Evolutionary conservation across 352 stramenopile species (phyloP).

Genomic region (Peronospora farinosa): DNA sequence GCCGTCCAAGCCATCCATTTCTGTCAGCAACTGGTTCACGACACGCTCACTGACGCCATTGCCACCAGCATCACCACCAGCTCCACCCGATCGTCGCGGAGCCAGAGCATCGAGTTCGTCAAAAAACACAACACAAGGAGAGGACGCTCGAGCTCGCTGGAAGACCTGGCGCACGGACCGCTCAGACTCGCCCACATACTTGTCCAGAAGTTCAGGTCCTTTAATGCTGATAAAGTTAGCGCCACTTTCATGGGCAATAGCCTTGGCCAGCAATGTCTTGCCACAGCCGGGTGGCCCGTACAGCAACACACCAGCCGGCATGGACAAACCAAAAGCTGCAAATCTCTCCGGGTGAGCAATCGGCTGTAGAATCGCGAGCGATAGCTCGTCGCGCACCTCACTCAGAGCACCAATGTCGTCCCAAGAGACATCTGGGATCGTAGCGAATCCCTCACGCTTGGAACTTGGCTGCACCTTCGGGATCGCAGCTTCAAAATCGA

Average conservation of each 20-base stretch:
- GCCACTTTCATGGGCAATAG: conserved; percentile 96
- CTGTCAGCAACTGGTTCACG: conserved; percentile 98
- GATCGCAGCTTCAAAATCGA: conserved; percentile 94
- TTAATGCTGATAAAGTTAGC: conserved; percentile 99
- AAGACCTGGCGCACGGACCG: conserved; percentile 94
- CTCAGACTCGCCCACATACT: conserved; percentile 99
- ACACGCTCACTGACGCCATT: conserved; percentile 92
- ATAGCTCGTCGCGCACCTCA: conserved; percentile 92
- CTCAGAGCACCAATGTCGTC: conserved; percentile 93
- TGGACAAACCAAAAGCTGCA: conserved; percentile 90
- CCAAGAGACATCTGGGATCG: conserved; percentile 97
- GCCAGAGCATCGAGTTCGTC: conserved; percentile 98
- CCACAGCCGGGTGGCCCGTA: conserved; percentile 97
- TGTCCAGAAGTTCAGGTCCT: conserved; percentile 97
- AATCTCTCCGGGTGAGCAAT: conserved; percentile 96
- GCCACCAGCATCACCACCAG: conserved; percentile 46
- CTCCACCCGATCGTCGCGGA: conserved; percentile 82
- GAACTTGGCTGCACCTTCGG: conserved; percentile 96
- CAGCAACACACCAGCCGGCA: conserved; percentile 95
- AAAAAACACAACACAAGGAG: conserved; percentile 99
- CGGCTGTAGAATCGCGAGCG: conserved; percentile 94
- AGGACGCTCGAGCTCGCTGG: conserved; percentile 93
- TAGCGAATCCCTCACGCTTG: conserved; percentile 98
- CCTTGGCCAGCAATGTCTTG: conserved; percentile 98
- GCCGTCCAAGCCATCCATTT: conserved; percentile 98